Base-by-base conservation (phyloP, 1,139 yeast genomes). In the Suhomyces terraborum region DNA sequence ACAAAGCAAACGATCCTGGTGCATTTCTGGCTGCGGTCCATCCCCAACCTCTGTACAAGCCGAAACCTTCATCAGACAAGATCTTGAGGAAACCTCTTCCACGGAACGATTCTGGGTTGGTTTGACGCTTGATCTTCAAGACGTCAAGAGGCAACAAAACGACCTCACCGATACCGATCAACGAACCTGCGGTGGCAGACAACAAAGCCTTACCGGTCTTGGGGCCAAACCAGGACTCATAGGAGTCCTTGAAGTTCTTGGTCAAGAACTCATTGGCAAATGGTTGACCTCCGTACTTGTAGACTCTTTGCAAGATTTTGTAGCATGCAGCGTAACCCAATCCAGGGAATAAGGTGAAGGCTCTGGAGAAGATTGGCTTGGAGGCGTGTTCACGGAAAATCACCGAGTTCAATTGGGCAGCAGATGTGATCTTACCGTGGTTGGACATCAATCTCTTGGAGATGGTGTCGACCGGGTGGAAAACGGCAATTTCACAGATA, bases 11-110 rank as follows among this genome's bases (percentile, higher is more conserved):
- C 3, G 97, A 88, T 44, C 99, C 99, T 28, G 99, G 99, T 3
- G 98, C 98, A 63, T 93, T 93, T 79, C 99, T 84, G 37, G 99
- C 99, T 55, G 95, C 96, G 48, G 99, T 93, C 99, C 99, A 93
- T 45, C 98, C 98, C 96, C 98, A 91, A 53, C 99, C 99, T 64
- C 97, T 80, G 74, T 93, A 93, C 57, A 93, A 76, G 27, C 93
- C 89, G 48, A 88, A 77, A 17, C 98, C 98, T 71, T 94, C 98
- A 61, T 93, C 98, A 41, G 76, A 62, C 50, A 93, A 62, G 56
- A 93, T 88, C 67, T 80, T 85, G 50, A 89, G 48, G 70, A 93
- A 89, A 8, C 98, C 98, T 74, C 98, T 86, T 56, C 99, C 99
- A 67, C 83, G 84, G 80, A 93, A 93, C 18, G 98, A 75, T 67